These are phyloP conservation scores for Agaricus sinodeliciosus DNA, from an alignment of 768 basidiomycete genomes.

Conservation along the genomic window DNA sequence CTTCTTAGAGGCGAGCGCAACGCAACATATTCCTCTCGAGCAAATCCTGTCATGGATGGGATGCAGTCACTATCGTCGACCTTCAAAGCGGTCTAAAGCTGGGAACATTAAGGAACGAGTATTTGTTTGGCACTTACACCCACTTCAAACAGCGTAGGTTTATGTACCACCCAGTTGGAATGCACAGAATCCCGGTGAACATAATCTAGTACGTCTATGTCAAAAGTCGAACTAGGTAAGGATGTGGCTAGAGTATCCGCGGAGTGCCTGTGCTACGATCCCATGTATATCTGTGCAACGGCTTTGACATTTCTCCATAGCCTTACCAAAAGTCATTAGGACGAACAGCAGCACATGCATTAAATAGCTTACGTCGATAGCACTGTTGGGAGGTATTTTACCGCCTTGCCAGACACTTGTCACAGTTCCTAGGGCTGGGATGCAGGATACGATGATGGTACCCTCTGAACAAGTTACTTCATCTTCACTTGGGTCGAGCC, in stretches of 20 bases:
- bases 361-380: constrained; percentile 43
- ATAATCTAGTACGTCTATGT: no score
- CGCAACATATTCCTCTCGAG: constrained; percentile 36
- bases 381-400: constrained; percentile 44
- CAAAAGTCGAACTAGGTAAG: no score
- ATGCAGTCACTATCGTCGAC: neutral
- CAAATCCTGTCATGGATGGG: constrained; percentile 31
- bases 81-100: neutral
- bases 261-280: constrained; percentile 65
- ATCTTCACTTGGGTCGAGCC: constrained; percentile 76
- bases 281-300: constrained; percentile 71
- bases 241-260: constrained; percentile 23
- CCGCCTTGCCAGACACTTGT: constrained; percentile 89
- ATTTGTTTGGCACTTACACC: constrained; percentile 1
- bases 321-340: constrained; percentile 32
- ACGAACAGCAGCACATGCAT: neutral
- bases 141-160: neutral
- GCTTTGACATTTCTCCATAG: constrained; percentile 63
- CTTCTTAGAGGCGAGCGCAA: constrained; percentile 37
- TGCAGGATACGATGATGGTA: constrained; percentile 70
- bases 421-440: constrained; percentile 82
- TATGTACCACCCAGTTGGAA: no score
- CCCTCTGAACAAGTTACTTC: constrained; percentile 57
- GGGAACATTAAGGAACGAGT: neutral
- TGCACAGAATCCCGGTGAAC: no score